These are phyloP conservation scores for Aspergillus brunneoviolaceus DNA, from an alignment of 2,329 filamentous ascomycete species.

Conservation along the genomic window DNA sequence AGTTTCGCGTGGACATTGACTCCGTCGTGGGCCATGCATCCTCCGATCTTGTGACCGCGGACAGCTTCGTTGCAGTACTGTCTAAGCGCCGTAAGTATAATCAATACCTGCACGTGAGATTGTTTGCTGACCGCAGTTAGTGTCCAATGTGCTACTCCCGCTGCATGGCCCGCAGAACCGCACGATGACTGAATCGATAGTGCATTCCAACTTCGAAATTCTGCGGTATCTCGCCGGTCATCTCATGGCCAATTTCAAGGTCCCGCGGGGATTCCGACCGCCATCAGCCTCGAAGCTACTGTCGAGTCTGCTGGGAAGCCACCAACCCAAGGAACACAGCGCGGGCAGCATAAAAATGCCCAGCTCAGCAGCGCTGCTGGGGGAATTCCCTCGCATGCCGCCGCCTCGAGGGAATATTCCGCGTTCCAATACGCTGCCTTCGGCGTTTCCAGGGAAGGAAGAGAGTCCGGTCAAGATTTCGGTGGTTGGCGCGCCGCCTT, in stretches of 20 bases:
- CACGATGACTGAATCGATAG: slow-evolving; percentile 58
- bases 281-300: slow-evolving; percentile 90
- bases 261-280: slow-evolving; percentile 63
- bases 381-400: slow-evolving; percentile 47
- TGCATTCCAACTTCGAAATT: slow-evolving; percentile 76
- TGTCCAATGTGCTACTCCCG: slow-evolving; percentile 69
- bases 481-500: slow-evolving; percentile 53
- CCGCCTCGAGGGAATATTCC: slow-evolving; percentile 37
- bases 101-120: background rate
- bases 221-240: slow-evolving; percentile 68
- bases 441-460: slow-evolving; percentile 48
- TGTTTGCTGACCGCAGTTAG: slow-evolving; percentile 42
- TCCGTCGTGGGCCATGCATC: slow-evolving; percentile 71
- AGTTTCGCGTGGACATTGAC: slow-evolving; percentile 57
- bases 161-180: slow-evolving; percentile 63
- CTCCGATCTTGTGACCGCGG: slow-evolving; percentile 69
- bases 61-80: slow-evolving; percentile 73
- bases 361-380: slow-evolving; percentile 38
- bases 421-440: slow-evolving; percentile 47
- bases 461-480: slow-evolving; percentile 41
- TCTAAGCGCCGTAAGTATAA: slow-evolving; percentile 66
- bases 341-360: slow-evolving; percentile 36
- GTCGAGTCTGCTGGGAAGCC: slow-evolving; percentile 73
- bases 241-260: slow-evolving; percentile 62
- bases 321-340: slow-evolving; percentile 33